These are phyloP conservation scores for Tolypocladium tundrense DNA, from an alignment of 2,329 filamentous ascomycete species.

Conservation along the genomic window DNA sequence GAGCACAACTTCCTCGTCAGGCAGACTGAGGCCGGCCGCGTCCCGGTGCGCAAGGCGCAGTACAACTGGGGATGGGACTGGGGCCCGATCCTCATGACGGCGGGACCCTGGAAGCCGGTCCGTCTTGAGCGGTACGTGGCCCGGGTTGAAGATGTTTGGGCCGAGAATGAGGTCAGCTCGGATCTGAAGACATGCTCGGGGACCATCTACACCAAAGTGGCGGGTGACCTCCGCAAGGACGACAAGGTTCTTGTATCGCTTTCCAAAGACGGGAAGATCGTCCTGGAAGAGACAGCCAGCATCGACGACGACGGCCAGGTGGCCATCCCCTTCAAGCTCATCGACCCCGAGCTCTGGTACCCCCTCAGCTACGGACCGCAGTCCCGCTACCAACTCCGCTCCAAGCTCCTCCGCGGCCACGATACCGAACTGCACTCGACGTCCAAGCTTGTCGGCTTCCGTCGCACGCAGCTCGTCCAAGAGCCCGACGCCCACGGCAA, in stretches of 20 bases:
- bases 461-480: conserved; percentile 48
- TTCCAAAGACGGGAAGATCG: conserved; percentile 6
- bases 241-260: conserved; percentile 16
- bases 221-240: conserved; percentile 17
- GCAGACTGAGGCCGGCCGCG: conserved; percentile 30
- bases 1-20: conserved; percentile 44
- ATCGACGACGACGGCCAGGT: background rate
- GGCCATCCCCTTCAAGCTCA: conserved; percentile 20
- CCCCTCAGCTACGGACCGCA: conserved; percentile 7
- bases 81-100: conserved; percentile 53
- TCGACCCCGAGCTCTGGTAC: conserved; percentile 20
- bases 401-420: background rate
- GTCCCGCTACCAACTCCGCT: background rate
- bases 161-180: conserved; percentile 21
- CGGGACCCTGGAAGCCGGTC: conserved; percentile 57
- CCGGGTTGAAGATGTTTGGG: conserved; percentile 48
- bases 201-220: conserved; percentile 25
- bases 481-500: conserved; percentile 50
- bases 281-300: conserved; percentile 6
- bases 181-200: conserved; percentile 17
- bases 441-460: conserved; percentile 51
- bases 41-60: conserved; percentile 48
- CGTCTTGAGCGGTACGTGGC: conserved; percentile 52
- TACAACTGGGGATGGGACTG: conserved; percentile 67
- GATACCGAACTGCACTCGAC: background rate